A percentile compares a stretch with the other conserved stretches of the same genome.
phyloP scores from a whole-genome alignment of 495 filamentous ascomycete genomes.

The Talaromyces wortmannii region DNA sequence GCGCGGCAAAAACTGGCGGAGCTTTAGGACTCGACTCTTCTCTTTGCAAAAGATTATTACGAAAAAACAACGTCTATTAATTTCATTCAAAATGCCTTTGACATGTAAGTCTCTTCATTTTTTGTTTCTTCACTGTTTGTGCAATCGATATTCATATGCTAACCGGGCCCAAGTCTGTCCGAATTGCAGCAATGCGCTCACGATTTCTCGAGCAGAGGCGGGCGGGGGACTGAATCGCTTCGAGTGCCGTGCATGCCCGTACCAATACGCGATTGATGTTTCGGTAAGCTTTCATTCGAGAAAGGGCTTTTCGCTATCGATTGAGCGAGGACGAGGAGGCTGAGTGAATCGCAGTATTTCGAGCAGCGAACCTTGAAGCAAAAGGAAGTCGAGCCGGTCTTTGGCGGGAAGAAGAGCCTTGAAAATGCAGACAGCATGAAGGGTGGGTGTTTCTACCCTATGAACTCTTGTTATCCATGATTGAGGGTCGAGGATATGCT shows the following conservation, averaged over 20 bases:
- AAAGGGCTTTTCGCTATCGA: slow-evolving; percentile 23
- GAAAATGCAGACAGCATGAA: slow-evolving; percentile 79
- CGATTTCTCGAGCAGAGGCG: slow-evolving; percentile 49
- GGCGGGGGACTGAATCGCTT: slow-evolving; percentile 60
- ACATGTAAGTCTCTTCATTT: slow-evolving; percentile 26
- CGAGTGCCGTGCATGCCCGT: slow-evolving; percentile 92
- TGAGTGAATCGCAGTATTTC: slow-evolving; percentile 43
- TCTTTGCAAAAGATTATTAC: too few relatives aligned
- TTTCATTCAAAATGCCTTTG: slow-evolving; percentile 26
- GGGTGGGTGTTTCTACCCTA: slow-evolving; percentile 33
- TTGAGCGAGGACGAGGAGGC: too few relatives aligned
- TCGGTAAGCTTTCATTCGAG: not conserved
- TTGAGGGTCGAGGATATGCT: too few relatives aligned
- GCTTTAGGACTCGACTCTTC: too few relatives aligned
- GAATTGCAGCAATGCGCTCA: slow-evolving; percentile 84
- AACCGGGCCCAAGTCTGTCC: slow-evolving; percentile 60
- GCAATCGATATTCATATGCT: not conserved
- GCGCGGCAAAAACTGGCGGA: not conserved
- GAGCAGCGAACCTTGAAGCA: slow-evolving; percentile 66
- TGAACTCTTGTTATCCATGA: not conserved
- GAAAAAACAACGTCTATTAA: not conserved
- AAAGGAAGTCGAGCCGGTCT: slow-evolving; percentile 85
- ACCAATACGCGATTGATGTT: slow-evolving; percentile 63
- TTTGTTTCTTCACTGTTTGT: not conserved
- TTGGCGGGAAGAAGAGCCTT: slow-evolving; percentile 82